Conservation (phyloP, 306 rosid genomes). For the Trifolium repens region DNA sequence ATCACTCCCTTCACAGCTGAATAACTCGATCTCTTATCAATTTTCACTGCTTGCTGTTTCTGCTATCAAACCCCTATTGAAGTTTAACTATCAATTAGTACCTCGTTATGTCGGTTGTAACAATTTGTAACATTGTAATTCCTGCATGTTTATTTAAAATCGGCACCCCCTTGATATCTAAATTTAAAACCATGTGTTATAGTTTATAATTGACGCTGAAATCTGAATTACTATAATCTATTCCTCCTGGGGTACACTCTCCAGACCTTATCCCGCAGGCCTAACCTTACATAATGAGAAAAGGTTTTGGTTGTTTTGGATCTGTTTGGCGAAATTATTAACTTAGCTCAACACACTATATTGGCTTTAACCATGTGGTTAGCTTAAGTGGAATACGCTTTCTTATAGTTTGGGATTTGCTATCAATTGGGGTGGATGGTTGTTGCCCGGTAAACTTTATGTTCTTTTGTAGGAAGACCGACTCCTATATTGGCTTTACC, state of each 20-base stretch:
- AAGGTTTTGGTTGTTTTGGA: background rate
- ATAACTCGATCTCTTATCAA: background rate
- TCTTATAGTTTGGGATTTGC: constrained; percentile 1
- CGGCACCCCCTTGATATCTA: background rate
- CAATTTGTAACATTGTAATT: background rate
- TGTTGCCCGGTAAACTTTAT: background rate
- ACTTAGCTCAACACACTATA: background rate
- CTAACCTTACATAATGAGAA: background rate
- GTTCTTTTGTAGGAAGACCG: background rate
- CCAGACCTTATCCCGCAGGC: background rate
- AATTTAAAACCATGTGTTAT: too few relatives aligned
- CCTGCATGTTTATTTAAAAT: background rate
- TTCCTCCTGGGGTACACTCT: background rate
- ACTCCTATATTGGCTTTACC: background rate
- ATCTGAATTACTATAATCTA: background rate
- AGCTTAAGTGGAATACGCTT: background rate
- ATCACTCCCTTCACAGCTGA: background rate
- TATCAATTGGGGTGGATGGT: background rate
- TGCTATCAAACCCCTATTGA: background rate
- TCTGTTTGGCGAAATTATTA: background rate
- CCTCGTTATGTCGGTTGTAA: background rate
- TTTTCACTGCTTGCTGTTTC: background rate
- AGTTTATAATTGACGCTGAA: background rate
- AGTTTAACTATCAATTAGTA: background rate
- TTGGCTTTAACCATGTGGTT: background rate